Evolutionary conservation across 2,329 filamentous ascomycete species (phyloP), one percentile per base, ranked within the genome.

Genomic region (Tympanopsis confertula): DNA sequence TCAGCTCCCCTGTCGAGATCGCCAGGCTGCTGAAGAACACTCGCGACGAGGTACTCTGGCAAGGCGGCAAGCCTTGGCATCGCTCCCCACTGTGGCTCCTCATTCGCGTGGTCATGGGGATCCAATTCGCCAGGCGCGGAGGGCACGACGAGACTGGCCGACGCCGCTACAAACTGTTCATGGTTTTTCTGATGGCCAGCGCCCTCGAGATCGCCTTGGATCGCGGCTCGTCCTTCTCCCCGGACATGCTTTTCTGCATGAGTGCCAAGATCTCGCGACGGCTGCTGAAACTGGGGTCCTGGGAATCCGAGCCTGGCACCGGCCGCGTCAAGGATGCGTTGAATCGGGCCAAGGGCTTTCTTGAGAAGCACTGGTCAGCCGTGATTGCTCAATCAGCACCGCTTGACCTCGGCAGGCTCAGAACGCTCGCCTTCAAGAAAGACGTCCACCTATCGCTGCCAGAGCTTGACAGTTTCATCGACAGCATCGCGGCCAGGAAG

Each of bases 41-140:
- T 1, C 63, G 69, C 2, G 71, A 78, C 28, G 71, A 78, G 13
- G 61, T 74, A 1, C 39, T 69, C 7, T 74, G 59, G 55, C 41
- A 45, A 2, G 35, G 50, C 38, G 40, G 41, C 13, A 42, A 41
- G 1, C 67, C 66, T 0, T 77, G 71, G 72, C 54, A 63, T 10
- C 51, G 66, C 33, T 75, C 71, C 12, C 56, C 71, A 0, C 41
- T 68, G 0, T 79, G 71, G 71, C 54, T 78, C 1, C 53, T 76
- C 0, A 39, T 78, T 3, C 66, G 73, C 1, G 69, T 74, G 1
- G 49, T 58, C 0, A 42, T 74, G 2, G 70, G 77, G 37, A 44
- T 60, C 2, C 28, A 43, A 10, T 40, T 51, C n/a, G 33, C 38
- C 7, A 32, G 45, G 5, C 10, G 7, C 12, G 12, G 10, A 33